Percentiles rank a stretch among this genome's conserved stretches.
phyloP scores from a whole-genome alignment of 2,329 filamentous ascomycete genomes.

The Xylariaceae sp. region DNA sequence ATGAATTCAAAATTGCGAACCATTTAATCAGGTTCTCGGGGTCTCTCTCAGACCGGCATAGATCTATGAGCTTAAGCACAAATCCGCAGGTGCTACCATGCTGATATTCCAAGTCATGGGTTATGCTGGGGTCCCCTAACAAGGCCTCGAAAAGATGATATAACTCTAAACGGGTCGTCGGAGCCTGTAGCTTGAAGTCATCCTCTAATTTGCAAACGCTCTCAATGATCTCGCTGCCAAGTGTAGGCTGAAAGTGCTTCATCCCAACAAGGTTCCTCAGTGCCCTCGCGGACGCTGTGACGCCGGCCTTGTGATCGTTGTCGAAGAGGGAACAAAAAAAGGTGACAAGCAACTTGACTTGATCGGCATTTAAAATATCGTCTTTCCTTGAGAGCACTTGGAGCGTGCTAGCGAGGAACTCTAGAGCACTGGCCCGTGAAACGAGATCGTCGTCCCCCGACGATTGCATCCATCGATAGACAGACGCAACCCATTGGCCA shows the following conservation, averaged over 20 bases:
- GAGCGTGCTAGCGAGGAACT: constrained; percentile 54
- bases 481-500: constrained; percentile 53
- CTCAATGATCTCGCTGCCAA: constrained; percentile 46
- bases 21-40: constrained; percentile 54
- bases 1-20: constrained; percentile 48
- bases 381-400: constrained; percentile 42
- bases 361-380: constrained; percentile 44
- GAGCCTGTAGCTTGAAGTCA: constrained; percentile 52
- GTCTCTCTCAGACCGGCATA: constrained; percentile 54
- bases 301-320: constrained; percentile 56
- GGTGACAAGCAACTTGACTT: constrained; percentile 47
- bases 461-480: constrained; percentile 50
- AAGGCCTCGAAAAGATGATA: constrained; percentile 48
- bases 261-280: constrained; percentile 47
- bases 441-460: constrained; percentile 45
- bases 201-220: constrained; percentile 50
- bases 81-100: constrained; percentile 45
- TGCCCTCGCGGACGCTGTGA: constrained; percentile 51
- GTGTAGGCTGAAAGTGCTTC: constrained; percentile 48
- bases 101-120: constrained; percentile 42
- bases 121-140: constrained; percentile 41
- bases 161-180: constrained; percentile 49
- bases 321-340: constrained; percentile 59
- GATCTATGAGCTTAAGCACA: constrained; percentile 45
- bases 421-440: constrained; percentile 51